Conservation (phyloP, 352 stramenopile species). For the Elongisporangium anandrum region DNA sequence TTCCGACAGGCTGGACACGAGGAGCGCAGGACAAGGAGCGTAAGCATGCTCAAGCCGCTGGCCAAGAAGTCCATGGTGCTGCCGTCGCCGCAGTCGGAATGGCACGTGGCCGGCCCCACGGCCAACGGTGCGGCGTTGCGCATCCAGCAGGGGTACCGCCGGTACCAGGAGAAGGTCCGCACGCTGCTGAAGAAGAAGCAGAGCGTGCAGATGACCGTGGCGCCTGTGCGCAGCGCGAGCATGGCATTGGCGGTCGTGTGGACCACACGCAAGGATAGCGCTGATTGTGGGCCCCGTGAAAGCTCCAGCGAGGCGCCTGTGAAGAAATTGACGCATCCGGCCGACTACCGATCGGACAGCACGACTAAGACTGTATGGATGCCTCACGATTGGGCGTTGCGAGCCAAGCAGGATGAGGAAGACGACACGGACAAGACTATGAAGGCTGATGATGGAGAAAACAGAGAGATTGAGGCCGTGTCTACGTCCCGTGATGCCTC, state of each 20-base stretch:
- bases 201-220: constrained; percentile 11
- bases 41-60: constrained; percentile 38
- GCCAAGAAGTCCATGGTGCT: constrained; percentile 33
- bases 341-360: not conserved
- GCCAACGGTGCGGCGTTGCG: constrained; percentile 41
- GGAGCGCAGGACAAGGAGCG: not conserved
- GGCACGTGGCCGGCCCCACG: constrained; percentile 4
- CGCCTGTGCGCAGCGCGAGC: constrained; percentile 23
- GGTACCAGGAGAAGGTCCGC: constrained; percentile 67
- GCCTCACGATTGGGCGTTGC: not conserved
- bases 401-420: constrained; percentile 1
- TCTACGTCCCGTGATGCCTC: not conserved
- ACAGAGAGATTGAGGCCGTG: not conserved
- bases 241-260: constrained; percentile 56
- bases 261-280: constrained; percentile 23
- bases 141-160: constrained; percentile 72
- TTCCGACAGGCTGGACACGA: not conserved
- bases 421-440: not conserved
- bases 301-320: constrained; percentile 3
- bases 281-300: constrained; percentile 1
- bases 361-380: not conserved
- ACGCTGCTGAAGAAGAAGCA: constrained; percentile 50
- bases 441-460: not conserved
- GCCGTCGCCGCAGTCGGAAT: constrained; percentile 18
- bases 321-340: not conserved